These are phyloP conservation scores for Trypanosoma vivax DNA, from an alignment of 208 protist genomes.

Conservation along the genomic window DNA sequence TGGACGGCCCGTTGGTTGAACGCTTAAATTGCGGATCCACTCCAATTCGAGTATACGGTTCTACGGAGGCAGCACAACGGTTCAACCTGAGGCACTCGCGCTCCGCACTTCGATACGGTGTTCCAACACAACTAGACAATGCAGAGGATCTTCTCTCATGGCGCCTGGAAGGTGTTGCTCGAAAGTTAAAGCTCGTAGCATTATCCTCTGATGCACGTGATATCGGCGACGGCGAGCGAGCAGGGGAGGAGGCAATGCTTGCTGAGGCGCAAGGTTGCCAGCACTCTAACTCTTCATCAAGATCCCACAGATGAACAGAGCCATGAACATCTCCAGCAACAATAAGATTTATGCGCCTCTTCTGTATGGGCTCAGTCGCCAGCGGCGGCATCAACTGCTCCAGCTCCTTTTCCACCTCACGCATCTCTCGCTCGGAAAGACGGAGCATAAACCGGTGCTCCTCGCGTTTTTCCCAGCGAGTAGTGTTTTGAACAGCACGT, in stretches of 20 bases:
- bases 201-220: background rate
- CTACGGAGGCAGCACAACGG: too few species aligned
- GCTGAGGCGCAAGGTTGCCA: background rate
- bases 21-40: too few species aligned
- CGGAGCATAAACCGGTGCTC: conserved; percentile 52
- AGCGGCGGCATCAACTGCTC: conserved; percentile 60
- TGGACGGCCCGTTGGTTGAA: too few species aligned
- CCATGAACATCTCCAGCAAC: conserved; percentile 72
- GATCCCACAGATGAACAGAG: conserved; percentile 80
- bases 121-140: too few species aligned
- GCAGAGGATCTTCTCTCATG: too few species aligned
- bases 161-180: too few species aligned
- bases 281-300: conserved; percentile 69
- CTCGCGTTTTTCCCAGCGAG: conserved; percentile 70
- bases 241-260: background rate
- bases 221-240: background rate
- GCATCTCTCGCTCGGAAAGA: conserved; percentile 69
- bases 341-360: conserved; percentile 68
- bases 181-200: too few species aligned
- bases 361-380: conserved; percentile 48
- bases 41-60: too few species aligned
- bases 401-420: conserved; percentile 67
- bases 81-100: too few species aligned
- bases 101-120: too few species aligned
- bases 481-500: conserved; percentile 43